These are phyloP conservation scores for Isoetes taiwanensis DNA, from an alignment of 75 land plant genomes.

Conservation along the genomic window DNA sequence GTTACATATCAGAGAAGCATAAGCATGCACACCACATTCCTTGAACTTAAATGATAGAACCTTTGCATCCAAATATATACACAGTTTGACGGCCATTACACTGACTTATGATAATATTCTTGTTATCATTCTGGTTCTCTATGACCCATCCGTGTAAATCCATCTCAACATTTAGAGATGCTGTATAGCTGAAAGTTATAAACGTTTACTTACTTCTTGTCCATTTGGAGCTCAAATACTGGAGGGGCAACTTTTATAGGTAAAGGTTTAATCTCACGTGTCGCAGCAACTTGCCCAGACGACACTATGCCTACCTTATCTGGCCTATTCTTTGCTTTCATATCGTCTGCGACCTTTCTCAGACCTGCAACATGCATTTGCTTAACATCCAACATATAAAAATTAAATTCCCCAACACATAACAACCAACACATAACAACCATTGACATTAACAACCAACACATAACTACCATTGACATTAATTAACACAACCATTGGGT, in stretches of 20 bases:
- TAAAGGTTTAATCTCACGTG: slow-evolving; percentile 19
- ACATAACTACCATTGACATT: too few relatives aligned
- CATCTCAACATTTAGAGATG: too few relatives aligned
- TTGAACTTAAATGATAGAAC: slow-evolving; percentile 73
- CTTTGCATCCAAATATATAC: slow-evolving; percentile 90
- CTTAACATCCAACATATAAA: too few relatives aligned
- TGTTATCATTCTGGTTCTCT: slow-evolving; percentile 62
- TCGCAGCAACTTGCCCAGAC: slow-evolving; percentile 22
- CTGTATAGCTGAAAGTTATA: too few relatives aligned
- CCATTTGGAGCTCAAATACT: slow-evolving; percentile 85
- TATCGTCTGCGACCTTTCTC: slow-evolving; percentile 83
- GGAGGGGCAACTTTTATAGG: slow-evolving; percentile 57
- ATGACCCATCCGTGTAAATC: too few relatives aligned
- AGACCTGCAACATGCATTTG: slow-evolving; percentile 43
- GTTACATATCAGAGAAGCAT: too few relatives aligned
- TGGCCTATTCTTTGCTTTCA: slow-evolving; percentile 88
- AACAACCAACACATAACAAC: too few relatives aligned
- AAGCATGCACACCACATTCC: slow-evolving; percentile 29
- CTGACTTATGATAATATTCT: slow-evolving; percentile 51
- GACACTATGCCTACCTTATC: slow-evolving; percentile 70
- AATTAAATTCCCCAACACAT: too few relatives aligned
- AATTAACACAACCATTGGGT: too few relatives aligned
- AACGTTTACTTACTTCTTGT: slow-evolving; percentile 90
- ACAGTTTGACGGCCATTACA: slow-evolving; percentile 89
- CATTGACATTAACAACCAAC: too few relatives aligned